Percentiles rank a stretch among this genome's conserved stretches.
These are phyloP conservation scores for Dactylellina leptospora DNA, from an alignment of 2,329 filamentous ascomycete genomes.

Conservation along the genomic window DNA sequence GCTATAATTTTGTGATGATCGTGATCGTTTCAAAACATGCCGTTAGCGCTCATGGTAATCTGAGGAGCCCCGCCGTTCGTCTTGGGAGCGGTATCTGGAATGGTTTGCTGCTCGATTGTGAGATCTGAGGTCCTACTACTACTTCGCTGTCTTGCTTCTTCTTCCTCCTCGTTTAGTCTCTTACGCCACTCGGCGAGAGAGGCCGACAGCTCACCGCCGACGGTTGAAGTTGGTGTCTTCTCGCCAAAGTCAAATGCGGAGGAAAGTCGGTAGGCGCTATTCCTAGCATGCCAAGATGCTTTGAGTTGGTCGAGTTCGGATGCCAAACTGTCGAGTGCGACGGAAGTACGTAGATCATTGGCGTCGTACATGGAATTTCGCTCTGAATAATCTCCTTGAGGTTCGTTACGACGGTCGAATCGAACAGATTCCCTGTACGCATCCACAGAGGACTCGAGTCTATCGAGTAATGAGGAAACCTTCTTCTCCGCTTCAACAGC, in stretches of 20 bases:
- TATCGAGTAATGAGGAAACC: slow-evolving; percentile 89
- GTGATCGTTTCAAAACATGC: slow-evolving; percentile 50
- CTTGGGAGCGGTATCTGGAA: slow-evolving; percentile 41
- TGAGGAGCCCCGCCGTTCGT: slow-evolving; percentile 31
- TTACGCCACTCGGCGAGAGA: slow-evolving; percentile 57
- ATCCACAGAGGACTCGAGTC: slow-evolving; percentile 91
- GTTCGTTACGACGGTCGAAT: slow-evolving; percentile 53
- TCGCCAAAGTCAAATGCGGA: slow-evolving; percentile 86
- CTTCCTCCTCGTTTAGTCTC: slow-evolving; percentile 56
- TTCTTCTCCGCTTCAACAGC: slow-evolving; percentile 91
- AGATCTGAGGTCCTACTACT: slow-evolving; percentile 48
- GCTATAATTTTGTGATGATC: neutral
- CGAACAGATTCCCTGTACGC: slow-evolving; percentile 80
- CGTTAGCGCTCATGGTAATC: slow-evolving; percentile 36
- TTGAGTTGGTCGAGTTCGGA: slow-evolving; percentile 90
- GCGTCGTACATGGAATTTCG: slow-evolving; percentile 59
- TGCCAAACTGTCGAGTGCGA: slow-evolving; percentile 87
- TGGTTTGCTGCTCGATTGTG: slow-evolving; percentile 28
- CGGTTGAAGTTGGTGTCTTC: slow-evolving; percentile 60
- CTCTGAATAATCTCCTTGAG: slow-evolving; percentile 54
- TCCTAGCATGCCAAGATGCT: slow-evolving; percentile 93
- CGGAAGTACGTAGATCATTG: slow-evolving; percentile 68
- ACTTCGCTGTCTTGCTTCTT: slow-evolving; percentile 54
- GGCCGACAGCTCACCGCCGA: slow-evolving; percentile 57
- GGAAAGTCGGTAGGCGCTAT: slow-evolving; percentile 91